Percentiles rank a stretch among this genome's conserved stretches.
Conservation (phyloP, 148 eudicot species). For the Silene latifolia region DNA sequence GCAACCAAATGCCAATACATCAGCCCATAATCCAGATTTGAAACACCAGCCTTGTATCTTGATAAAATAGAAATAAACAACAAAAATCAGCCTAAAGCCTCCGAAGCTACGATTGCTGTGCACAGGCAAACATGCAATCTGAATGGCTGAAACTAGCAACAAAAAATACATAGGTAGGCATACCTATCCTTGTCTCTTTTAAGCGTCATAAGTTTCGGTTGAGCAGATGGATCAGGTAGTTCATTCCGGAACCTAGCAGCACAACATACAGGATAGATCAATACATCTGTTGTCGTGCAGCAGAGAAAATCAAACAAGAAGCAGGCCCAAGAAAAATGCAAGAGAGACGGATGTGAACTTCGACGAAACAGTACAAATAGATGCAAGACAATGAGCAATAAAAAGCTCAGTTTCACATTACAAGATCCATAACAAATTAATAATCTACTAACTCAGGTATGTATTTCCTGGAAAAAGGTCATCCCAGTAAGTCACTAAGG, state of each 20-base stretch:
- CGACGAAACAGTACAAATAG: not conserved
- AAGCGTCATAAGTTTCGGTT: constrained; percentile 71
- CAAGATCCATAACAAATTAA: not conserved
- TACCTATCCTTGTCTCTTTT: constrained; percentile 86
- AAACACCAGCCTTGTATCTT: not conserved
- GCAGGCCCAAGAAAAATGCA: not conserved
- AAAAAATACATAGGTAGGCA: constrained; percentile 14
- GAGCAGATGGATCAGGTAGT: constrained; percentile 92
- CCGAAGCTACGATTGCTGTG: not conserved
- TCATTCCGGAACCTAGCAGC: constrained; percentile 82
- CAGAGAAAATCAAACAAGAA: not conserved
- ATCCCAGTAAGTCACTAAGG: not conserved
- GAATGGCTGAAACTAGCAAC: not conserved
- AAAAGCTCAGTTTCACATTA: not conserved
- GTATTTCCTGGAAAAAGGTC: not conserved
- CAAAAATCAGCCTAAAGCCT: not conserved
- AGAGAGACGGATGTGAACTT: not conserved
- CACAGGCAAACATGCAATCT: not conserved
- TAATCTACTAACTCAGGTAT: constrained; percentile 10
- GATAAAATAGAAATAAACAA: too few relatives aligned
- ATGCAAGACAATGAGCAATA: not conserved
- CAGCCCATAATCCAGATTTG: not conserved
- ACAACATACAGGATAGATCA: constrained; percentile 10
- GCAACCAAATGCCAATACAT: constrained; percentile 33
- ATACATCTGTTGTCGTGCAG: constrained; percentile 1